Percentiles rank a stretch among this genome's conserved stretches.
phyloP scores from a whole-genome alignment of 2,329 filamentous ascomycete species.

The Microsporum audouinii region DNA sequence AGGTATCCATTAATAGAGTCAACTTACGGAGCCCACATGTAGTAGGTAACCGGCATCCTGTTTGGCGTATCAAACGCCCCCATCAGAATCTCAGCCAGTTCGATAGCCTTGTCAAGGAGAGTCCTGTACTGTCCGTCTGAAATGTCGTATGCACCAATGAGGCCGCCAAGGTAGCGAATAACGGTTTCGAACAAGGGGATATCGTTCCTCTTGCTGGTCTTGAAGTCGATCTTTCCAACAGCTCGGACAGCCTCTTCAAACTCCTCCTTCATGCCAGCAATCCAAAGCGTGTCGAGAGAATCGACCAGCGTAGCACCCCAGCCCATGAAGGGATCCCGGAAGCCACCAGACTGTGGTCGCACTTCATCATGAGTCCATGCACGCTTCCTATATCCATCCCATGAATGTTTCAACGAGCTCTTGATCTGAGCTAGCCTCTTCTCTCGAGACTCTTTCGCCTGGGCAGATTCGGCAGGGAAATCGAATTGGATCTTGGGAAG shows the following conservation, averaged over 20 bases:
- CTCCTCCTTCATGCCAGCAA: slow-evolving; percentile 49
- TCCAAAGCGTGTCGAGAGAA: slow-evolving; percentile 50
- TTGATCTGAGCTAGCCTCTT: slow-evolving; percentile 38
- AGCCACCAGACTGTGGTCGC: slow-evolving; percentile 43
- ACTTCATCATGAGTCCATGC: slow-evolving; percentile 57
- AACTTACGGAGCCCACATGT: slow-evolving; percentile 63
- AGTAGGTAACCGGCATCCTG: slow-evolving; percentile 30
- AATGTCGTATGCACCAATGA: slow-evolving; percentile 44
- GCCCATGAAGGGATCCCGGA: slow-evolving; percentile 51
- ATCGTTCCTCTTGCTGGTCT: slow-evolving; percentile 21
- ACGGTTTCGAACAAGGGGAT: slow-evolving; percentile 41
- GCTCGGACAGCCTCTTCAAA: slow-evolving; percentile 45
- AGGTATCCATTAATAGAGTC: not conserved
- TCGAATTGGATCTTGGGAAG: slow-evolving; percentile 22
- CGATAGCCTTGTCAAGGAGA: slow-evolving; percentile 42
- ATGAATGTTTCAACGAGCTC: slow-evolving; percentile 45
- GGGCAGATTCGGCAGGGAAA: slow-evolving; percentile 18
- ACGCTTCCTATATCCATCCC: slow-evolving; percentile 49
- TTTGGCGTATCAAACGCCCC: slow-evolving; percentile 29
- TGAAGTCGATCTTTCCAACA: slow-evolving; percentile 46
- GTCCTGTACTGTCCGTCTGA: slow-evolving; percentile 44
- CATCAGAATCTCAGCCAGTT: slow-evolving; percentile 46
- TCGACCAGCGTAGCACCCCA: slow-evolving; percentile 53
- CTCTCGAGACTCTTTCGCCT: slow-evolving; percentile 28
- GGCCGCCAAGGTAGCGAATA: slow-evolving; percentile 44